Percentiles rank a stretch among this genome's conserved stretches.
Conservation (phyloP, 2,329 filamentous ascomycete species). For the Neonectria coccinea region DNA sequence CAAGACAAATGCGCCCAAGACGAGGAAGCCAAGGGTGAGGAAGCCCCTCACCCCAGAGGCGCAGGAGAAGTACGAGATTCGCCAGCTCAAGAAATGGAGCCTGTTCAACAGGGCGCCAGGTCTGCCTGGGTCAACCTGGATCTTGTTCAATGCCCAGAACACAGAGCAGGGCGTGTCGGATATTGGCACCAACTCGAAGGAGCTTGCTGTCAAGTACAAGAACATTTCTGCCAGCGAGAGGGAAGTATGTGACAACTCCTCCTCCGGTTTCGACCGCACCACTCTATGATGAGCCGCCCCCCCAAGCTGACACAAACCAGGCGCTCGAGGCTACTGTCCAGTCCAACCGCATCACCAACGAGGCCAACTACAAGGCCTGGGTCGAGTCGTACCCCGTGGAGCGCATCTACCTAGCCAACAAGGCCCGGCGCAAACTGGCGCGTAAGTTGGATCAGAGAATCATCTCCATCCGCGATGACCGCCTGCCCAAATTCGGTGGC, state of each 20-base stretch:
- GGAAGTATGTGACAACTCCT: constrained; percentile 54
- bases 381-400: constrained; percentile 56
- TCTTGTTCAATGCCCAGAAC: constrained; percentile 53
- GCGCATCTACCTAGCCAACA: constrained; percentile 60
- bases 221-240: constrained; percentile 54
- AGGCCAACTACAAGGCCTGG: constrained; percentile 59
- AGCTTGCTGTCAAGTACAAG: constrained; percentile 53
- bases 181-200: constrained; percentile 41
- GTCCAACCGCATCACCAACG: constrained; percentile 58
- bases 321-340: constrained; percentile 49
- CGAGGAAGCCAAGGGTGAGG: constrained; percentile 46
- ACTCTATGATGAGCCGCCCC: not conserved
- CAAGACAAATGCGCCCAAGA: constrained; percentile 37
- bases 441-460: constrained; percentile 47
- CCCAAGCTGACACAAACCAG: constrained; percentile 31
- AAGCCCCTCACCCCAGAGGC: constrained; percentile 53
- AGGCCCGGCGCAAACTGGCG: constrained; percentile 57
- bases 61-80: constrained; percentile 45
- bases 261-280: not conserved
- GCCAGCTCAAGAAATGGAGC: constrained; percentile 47
- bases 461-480: constrained; percentile 58
- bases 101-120: constrained; percentile 55
- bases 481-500: constrained; percentile 56
- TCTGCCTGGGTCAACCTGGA: constrained; percentile 52
- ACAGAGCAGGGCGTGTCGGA: constrained; percentile 25